phyloP scores from a whole-genome alignment of 352 stramenopile genomes.

The Phytophthora fragariaefolia region DNA sequence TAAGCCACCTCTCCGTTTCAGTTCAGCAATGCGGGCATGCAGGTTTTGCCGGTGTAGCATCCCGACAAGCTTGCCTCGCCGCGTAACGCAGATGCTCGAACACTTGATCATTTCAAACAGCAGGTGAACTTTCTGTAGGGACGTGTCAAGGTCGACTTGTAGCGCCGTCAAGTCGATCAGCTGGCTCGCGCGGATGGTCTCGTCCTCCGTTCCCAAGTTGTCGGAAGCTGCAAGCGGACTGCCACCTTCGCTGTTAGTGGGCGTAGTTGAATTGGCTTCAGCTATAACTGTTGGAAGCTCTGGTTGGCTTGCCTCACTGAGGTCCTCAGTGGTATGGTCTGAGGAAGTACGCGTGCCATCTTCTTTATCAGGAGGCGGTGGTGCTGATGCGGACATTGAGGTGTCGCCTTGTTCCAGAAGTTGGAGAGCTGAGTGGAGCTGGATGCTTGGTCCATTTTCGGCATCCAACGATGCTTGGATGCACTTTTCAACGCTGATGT shows the following conservation, averaged over 20 bases:
- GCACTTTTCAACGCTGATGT: constrained; percentile 30
- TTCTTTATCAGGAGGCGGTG: background rate
- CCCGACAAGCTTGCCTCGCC: constrained; percentile 57
- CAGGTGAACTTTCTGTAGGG: constrained; percentile 69
- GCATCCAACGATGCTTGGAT: background rate
- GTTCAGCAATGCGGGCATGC: constrained; percentile 42
- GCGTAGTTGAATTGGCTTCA: constrained; percentile 11
- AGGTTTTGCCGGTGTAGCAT: constrained; percentile 61
- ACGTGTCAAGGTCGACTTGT: constrained; percentile 60
- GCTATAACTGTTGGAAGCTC: background rate
- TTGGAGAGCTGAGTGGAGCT: constrained; percentile 10
- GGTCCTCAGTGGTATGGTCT: background rate
- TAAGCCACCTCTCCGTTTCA: constrained; percentile 25
- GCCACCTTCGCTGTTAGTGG: constrained; percentile 1
- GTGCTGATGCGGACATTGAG: background rate
- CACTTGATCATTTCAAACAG: constrained; percentile 83
- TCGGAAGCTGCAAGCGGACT: background rate
- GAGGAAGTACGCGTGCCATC: background rate
- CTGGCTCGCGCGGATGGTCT: constrained; percentile 13
- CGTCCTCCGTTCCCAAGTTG: constrained; percentile 1
- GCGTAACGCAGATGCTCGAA: constrained; percentile 62
- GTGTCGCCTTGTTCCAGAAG: constrained; percentile 5
- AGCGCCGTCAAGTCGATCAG: constrained; percentile 58
- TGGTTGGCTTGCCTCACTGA: too few relatives aligned
- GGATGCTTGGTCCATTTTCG: background rate